Conservation (phyloP, 257 asterid genomes). For the Lantana camara region DNA sequence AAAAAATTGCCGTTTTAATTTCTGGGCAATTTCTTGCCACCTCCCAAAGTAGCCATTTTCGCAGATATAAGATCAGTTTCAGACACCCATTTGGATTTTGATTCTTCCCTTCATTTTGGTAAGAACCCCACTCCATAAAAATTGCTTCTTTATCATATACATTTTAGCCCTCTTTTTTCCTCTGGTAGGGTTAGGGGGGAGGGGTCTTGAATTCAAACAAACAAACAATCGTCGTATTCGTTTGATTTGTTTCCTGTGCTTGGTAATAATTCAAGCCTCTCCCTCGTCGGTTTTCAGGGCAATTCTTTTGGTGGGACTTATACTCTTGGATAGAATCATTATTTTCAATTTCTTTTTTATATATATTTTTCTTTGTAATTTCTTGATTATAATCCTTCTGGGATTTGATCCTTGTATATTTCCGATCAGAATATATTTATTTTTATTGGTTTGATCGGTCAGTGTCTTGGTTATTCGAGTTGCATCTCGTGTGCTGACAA, state of each 20-base stretch:
- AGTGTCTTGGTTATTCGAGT: not conserved
- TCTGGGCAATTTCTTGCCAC: slow-evolving; percentile 40
- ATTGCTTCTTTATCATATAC: not conserved
- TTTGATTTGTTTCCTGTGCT: not conserved
- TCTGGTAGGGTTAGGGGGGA: slow-evolving; percentile 6
- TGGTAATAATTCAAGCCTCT: slow-evolving; percentile 24
- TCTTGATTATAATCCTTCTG: no score
- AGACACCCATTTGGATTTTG: slow-evolving; percentile 43
- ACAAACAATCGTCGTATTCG: slow-evolving; percentile 1
- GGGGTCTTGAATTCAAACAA: slow-evolving; percentile 27
- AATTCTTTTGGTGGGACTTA: not conserved
- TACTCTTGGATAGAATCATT: not conserved
- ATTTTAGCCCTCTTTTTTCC: slow-evolving; percentile 13
- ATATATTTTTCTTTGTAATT: not conserved
- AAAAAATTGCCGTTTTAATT: slow-evolving; percentile 32
- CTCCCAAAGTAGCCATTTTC: slow-evolving; percentile 19
- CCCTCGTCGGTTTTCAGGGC: slow-evolving; percentile 26
- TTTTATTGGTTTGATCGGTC: not conserved
- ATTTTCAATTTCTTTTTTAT: not conserved
- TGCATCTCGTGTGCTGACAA: not conserved
- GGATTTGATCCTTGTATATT: no score
- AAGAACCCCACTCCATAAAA: slow-evolving; percentile 36
- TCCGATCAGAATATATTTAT: not conserved
- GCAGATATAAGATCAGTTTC: slow-evolving; percentile 34
- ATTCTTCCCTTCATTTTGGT: slow-evolving; percentile 48